Conservation (phyloP, 2,329 filamentous ascomycete species). For the Akanthomyces muscarius region DNA sequence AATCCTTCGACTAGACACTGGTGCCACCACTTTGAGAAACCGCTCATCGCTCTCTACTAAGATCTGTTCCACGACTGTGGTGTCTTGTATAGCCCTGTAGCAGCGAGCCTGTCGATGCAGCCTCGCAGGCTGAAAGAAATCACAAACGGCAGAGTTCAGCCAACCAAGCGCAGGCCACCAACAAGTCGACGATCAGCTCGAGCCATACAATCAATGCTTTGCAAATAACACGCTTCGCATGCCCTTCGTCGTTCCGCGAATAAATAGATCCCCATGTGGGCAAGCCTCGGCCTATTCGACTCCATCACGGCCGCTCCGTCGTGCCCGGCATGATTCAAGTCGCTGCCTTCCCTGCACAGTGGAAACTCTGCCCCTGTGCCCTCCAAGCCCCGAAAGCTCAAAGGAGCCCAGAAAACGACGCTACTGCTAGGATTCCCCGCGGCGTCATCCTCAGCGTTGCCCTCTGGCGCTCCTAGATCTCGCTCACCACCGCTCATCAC, state of each 20-base stretch:
- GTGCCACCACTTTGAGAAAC: neutral
- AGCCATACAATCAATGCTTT: neutral
- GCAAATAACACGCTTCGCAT: no score
- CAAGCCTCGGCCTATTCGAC: neutral
- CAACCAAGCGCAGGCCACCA: no score
- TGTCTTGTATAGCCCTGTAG: no score
- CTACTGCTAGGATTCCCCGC: neutral
- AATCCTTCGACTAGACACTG: neutral
- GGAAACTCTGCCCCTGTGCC: neutral
- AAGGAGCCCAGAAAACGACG: neutral
- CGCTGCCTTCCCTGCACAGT: neutral
- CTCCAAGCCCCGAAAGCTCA: neutral
- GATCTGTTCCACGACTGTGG: no score
- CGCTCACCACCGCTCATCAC: neutral
- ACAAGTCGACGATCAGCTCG: neutral
- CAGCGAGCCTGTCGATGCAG: no score
- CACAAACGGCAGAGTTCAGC: no score
- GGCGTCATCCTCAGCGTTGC: constrained; percentile 3
- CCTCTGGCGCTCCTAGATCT: constrained; percentile 2
- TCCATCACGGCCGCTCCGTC: constrained; percentile 2
- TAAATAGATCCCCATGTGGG: neutral
- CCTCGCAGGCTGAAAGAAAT: no score
- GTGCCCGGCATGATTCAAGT: constrained; percentile 1
- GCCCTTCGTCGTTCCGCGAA: neutral
- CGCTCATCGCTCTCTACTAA: no score